Conservation (phyloP, 2,329 filamentous ascomycete species). For the Scedosporium dehoogii region DNA sequence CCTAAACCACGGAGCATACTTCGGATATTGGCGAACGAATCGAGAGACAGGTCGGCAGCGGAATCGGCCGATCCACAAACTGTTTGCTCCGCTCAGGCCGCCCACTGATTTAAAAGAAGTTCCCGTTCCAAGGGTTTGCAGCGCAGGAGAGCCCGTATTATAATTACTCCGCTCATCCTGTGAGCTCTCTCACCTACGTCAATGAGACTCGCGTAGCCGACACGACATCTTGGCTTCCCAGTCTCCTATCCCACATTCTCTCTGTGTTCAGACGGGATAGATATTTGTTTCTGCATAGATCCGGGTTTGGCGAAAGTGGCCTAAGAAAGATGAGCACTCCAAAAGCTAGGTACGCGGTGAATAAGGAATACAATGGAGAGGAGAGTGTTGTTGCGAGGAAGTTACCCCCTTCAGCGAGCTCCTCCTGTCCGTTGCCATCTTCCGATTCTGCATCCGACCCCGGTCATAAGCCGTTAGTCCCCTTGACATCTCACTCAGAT, state of each 20-base stretch:
- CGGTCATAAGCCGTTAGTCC: no score
- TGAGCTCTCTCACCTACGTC: neutral
- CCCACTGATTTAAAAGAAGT: neutral
- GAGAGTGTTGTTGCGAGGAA: neutral
- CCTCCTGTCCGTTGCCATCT: no score
- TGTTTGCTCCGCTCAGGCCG: neutral
- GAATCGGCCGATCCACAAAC: neutral
- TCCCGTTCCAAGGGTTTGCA: neutral
- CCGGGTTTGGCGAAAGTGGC: neutral
- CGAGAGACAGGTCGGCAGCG: neutral
- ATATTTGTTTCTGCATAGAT: neutral
- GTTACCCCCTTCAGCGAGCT: neutral
- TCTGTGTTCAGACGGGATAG: neutral
- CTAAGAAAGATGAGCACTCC: neutral
- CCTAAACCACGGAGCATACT: neutral
- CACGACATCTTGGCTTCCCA: neutral
- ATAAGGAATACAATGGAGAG: neutral
- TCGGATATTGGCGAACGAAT: neutral
- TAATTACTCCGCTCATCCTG: neutral
- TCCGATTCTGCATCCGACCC: no score
- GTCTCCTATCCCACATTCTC: no score
- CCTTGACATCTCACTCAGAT: no score
- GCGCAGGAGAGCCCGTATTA: no score
- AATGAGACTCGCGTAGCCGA: neutral
- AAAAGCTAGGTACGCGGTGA: neutral